Evolutionary conservation across 805 yeast species (phyloP).

Genomic region (Myxozyma nipponensis): DNA sequence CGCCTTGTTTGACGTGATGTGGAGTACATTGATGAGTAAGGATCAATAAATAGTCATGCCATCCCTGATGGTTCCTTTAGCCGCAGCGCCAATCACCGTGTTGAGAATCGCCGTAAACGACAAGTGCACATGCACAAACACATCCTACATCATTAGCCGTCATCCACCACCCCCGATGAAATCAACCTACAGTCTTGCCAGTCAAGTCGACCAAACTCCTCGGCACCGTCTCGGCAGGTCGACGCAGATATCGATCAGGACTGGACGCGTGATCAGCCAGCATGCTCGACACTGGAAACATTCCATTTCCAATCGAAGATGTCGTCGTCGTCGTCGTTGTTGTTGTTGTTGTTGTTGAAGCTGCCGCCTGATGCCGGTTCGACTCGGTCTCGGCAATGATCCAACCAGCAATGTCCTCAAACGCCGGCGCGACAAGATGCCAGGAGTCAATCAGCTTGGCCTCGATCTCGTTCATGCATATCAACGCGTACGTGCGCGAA

Average conservation of each 20-base stretch:
- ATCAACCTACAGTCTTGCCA: slow-evolving; percentile 3
- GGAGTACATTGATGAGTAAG: no score
- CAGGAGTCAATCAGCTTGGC: slow-evolving; percentile 5
- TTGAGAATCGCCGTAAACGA: slow-evolving; percentile 4
- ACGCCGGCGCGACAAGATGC: slow-evolving; percentile 13
- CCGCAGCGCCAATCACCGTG: not conserved
- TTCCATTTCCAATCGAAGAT: not conserved
- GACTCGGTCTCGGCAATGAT: slow-evolving; percentile 7
- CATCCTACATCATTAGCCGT: not conserved
- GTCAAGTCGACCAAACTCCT: slow-evolving; percentile 7
- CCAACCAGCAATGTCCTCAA: slow-evolving; percentile 13
- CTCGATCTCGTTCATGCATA: slow-evolving; percentile 4
- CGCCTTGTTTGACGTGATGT: slow-evolving; percentile 43
- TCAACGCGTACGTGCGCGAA: slow-evolving; percentile 8
- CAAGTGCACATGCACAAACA: slow-evolving; percentile 7
- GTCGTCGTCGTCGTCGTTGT: not conserved
- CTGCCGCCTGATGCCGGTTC: not conserved
- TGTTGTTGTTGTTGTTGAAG: not conserved
- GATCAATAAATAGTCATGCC: slow-evolving; percentile 2
- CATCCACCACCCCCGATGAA: no score
- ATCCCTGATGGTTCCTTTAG: slow-evolving; percentile 1
- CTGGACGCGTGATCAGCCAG: slow-evolving; percentile 1
- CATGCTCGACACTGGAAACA: not conserved
- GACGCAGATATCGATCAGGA: slow-evolving; percentile 5
- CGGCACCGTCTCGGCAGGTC: slow-evolving; percentile 6